Percentiles rank a stretch among this genome's conserved stretches.
These are phyloP conservation scores for Diplodia corticola DNA, from an alignment of 2,329 filamentous ascomycete species.

Conservation along the genomic window DNA sequence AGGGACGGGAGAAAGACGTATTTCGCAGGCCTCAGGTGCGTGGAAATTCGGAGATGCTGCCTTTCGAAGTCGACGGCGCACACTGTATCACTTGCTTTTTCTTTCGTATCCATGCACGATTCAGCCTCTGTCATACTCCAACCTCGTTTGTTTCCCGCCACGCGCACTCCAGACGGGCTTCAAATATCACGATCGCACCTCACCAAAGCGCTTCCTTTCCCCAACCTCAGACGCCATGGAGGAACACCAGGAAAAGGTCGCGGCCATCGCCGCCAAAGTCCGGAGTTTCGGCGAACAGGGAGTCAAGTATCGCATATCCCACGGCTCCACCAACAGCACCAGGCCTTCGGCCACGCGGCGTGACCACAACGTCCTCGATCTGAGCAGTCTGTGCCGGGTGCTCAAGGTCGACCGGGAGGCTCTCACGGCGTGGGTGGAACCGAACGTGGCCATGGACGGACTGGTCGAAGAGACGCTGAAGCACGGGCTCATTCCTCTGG, in stretches of 20 bases:
- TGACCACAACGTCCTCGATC: conserved; percentile 60
- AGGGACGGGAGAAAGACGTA: too few species aligned
- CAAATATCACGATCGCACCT: neutral
- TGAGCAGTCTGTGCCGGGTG: conserved; percentile 63
- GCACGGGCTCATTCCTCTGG: conserved; percentile 60
- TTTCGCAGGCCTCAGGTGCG: too few species aligned
- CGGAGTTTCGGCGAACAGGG: conserved; percentile 52
- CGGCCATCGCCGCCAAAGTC: conserved; percentile 49
- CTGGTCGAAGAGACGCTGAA: conserved; percentile 60
- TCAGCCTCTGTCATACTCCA: neutral
- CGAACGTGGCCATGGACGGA: conserved; percentile 68
- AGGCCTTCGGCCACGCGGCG: conserved; percentile 44
- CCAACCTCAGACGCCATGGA: conserved; percentile 30
- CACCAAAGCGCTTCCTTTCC: neutral
- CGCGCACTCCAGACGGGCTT: neutral
- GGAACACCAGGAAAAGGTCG: conserved; percentile 47
- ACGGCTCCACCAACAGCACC: conserved; percentile 76
- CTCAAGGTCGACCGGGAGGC: conserved; percentile 57
- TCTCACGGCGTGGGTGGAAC: conserved; percentile 65
- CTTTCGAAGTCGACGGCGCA: too few species aligned
- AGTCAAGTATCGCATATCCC: conserved; percentile 69
- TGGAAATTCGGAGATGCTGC: too few species aligned
- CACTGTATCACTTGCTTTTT: too few species aligned
- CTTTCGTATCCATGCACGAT: neutral
- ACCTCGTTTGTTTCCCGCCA: neutral